Evolutionary conservation across 257 asterid species (phyloP).

Genomic region (Przewalskia tangutica): DNA sequence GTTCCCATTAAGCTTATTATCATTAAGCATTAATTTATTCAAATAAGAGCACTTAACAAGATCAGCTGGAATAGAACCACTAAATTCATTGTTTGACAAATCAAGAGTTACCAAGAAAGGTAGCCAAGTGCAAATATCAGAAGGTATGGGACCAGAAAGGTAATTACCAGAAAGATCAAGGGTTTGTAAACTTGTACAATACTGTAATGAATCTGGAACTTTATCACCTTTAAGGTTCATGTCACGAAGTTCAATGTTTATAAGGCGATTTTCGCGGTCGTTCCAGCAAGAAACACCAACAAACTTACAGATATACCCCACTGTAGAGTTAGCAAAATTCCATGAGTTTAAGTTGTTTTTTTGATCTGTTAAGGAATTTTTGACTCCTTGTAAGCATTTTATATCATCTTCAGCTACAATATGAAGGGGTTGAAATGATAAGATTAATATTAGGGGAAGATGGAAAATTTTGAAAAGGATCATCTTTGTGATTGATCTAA

Average conservation of each 20-base stretch:
- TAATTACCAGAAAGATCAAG: constrained; percentile 65
- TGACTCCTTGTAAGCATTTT: constrained; percentile 53
- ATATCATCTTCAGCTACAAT: constrained; percentile 54
- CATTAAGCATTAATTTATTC: constrained; percentile 44
- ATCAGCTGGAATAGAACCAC: constrained; percentile 66
- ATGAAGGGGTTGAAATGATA: neutral
- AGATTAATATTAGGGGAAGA: neutral
- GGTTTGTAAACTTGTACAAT: constrained; percentile 48
- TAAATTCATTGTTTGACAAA: constrained; percentile 50
- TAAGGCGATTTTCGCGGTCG: constrained; percentile 54
- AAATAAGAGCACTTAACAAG: constrained; percentile 57
- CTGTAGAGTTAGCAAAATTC: constrained; percentile 47
- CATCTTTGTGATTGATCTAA: neutral
- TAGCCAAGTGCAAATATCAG: constrained; percentile 65
- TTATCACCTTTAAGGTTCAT: constrained; percentile 46
- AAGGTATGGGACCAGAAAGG: constrained; percentile 61
- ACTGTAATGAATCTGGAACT: constrained; percentile 44
- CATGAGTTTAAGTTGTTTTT: constrained; percentile 35
- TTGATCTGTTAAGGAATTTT: constrained; percentile 38
- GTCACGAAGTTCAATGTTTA: constrained; percentile 49
- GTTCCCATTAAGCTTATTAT: constrained; percentile 43
- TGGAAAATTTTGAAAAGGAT: neutral
- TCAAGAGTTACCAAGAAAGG: constrained; percentile 69
- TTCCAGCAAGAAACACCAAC: constrained; percentile 85
- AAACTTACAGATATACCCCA: constrained; percentile 52